Conservation (phyloP, 2,329 filamentous ascomycete species). For the Ceratocystis cacaofunesta region DNA sequence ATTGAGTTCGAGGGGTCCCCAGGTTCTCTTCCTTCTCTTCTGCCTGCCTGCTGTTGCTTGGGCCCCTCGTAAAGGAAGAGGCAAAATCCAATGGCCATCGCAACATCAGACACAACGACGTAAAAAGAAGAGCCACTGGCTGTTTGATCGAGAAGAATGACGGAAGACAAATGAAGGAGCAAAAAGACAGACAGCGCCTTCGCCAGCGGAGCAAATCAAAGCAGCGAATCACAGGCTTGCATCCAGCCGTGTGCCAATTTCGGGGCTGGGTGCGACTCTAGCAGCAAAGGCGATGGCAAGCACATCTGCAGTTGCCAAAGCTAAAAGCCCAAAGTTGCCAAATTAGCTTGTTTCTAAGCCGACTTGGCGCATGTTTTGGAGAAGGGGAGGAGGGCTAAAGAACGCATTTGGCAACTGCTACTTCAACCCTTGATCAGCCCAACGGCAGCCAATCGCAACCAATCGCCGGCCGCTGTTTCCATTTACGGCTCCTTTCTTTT, state of each 20-base stretch:
- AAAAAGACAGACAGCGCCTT: background rate
- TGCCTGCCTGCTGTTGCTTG: too few species aligned
- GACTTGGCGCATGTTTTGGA: background rate
- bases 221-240: slow-evolving; percentile 1
- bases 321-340: background rate
- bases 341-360: background rate
- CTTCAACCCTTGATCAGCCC: background rate
- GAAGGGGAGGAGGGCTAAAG: background rate
- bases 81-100: background rate
- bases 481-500: background rate
- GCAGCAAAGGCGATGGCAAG: background rate
- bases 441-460: background rate
- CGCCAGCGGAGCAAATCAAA: background rate
- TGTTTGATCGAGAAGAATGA: too few species aligned
- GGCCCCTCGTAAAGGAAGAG: too few species aligned
- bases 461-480: background rate
- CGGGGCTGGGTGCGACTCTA: background rate
- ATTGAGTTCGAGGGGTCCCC: too few species aligned
- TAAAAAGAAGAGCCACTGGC: too few species aligned
- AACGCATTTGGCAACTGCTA: slow-evolving; percentile 3
- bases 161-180: background rate
- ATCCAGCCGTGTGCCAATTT: background rate
- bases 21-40: too few species aligned
- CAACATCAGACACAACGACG: background rate
- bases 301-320: background rate